phyloP scores from a whole-genome alignment of 495 filamentous ascomycete genomes.

The Mycothermus thermophilus region DNA sequence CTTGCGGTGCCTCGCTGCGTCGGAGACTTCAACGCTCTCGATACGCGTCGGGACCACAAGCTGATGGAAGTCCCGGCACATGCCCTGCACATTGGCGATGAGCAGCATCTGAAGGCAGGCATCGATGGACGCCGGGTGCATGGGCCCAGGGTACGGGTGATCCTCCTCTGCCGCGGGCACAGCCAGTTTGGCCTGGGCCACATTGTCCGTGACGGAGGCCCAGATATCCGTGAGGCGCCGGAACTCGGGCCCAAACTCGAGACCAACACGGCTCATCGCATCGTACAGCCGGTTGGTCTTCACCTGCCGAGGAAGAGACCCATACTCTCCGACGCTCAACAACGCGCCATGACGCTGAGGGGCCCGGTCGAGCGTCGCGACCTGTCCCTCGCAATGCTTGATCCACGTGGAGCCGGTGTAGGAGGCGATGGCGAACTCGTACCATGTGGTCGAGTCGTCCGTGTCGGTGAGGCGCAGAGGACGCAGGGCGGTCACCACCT shows the following conservation, averaged over 20 bases:
- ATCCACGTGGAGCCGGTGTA: conserved; percentile 24
- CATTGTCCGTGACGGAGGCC: conserved; percentile 8
- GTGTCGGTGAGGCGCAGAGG: conserved; percentile 21
- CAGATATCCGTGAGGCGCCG: conserved; percentile 21
- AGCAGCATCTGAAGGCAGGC: conserved; percentile 18
- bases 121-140: conserved; percentile 35
- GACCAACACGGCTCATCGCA: conserved; percentile 3
- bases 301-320: conserved; percentile 4
- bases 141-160: conserved; percentile 6
- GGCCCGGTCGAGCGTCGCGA: conserved; percentile 2
- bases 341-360: background rate
- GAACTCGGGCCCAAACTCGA: conserved; percentile 21
- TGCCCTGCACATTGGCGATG: conserved; percentile 18
- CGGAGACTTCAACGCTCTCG: conserved; percentile 23
- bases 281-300: conserved; percentile 12
- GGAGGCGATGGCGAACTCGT: conserved; percentile 32
- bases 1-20: conserved; percentile 8
- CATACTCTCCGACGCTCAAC: background rate
- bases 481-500: conserved; percentile 30
- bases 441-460: conserved; percentile 27
- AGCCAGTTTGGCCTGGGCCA: conserved; percentile 5
- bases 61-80: conserved; percentile 15
- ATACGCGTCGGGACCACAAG: conserved; percentile 24
- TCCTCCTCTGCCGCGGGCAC: background rate
- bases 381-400: conserved; percentile 30